Evolutionary conservation across 768 basidiomycete species (phyloP).

Genomic region (Boletellus sp.): DNA sequence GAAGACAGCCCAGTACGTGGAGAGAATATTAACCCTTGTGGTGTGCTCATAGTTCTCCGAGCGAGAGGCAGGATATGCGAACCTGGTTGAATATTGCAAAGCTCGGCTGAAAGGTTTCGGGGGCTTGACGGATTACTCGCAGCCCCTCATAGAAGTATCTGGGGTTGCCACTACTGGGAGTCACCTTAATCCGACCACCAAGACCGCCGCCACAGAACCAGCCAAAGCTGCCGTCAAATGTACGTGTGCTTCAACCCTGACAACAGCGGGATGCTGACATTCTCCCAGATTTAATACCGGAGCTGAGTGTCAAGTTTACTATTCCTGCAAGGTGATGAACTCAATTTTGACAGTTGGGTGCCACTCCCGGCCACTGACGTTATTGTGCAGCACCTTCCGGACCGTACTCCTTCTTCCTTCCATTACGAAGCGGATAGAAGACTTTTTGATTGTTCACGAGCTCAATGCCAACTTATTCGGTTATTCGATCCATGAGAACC

Average conservation of each 20-base stretch:
- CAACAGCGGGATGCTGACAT: slow-evolving; percentile 25
- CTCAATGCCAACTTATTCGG: slow-evolving; percentile 68
- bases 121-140: slow-evolving; percentile 55
- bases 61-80: slow-evolving; percentile 61
- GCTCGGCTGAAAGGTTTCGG: slow-evolving; percentile 58
- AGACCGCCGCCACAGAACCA: slow-evolving; percentile 34
- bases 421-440: slow-evolving; percentile 67
- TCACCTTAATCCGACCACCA: slow-evolving; percentile 54
- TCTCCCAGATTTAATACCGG: slow-evolving; percentile 74
- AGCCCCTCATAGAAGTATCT: slow-evolving; percentile 70
- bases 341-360: slow-evolving; percentile 14
- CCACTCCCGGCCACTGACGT: slow-evolving; percentile 22
- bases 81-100: slow-evolving; percentile 65
- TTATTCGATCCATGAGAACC: slow-evolving; percentile 55
- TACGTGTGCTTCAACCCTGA: slow-evolving; percentile 34
- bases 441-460: slow-evolving; percentile 72
- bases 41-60: slow-evolving; percentile 26
- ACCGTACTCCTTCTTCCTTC: slow-evolving; percentile 73
- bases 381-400: slow-evolving; percentile 52
- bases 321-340: slow-evolving; percentile 64
- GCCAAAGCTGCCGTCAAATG: slow-evolving; percentile 54
- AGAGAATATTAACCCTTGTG: not conserved
- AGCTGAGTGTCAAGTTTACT: slow-evolving; percentile 68
- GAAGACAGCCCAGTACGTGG: slow-evolving; percentile 57
- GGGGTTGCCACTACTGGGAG: slow-evolving; percentile 50